These are phyloP conservation scores for Metschnikowia peoriensis DNA, from an alignment of 805 yeast species.

Conservation along the genomic window DNA sequence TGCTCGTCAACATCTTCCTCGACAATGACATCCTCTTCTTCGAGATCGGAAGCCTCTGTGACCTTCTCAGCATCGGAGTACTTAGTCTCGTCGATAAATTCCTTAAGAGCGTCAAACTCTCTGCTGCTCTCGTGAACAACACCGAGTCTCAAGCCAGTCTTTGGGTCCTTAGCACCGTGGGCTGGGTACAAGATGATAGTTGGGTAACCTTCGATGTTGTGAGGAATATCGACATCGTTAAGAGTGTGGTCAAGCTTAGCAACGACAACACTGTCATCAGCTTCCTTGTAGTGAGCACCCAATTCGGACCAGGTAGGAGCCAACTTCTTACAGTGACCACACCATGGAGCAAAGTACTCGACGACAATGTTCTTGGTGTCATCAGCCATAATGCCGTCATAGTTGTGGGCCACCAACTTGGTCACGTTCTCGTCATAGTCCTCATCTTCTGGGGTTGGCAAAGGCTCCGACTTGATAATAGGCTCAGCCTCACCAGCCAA, in stretches of 20 bases:
- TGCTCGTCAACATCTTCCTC: slow-evolving; percentile 25
- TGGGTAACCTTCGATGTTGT: slow-evolving; percentile 84
- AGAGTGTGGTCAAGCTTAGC: slow-evolving; percentile 88
- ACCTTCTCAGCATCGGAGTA: slow-evolving; percentile 33
- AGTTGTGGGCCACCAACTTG: slow-evolving; percentile 81
- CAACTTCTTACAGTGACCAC: slow-evolving; percentile 92
- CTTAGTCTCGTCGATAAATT: slow-evolving; percentile 72
- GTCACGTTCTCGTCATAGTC: slow-evolving; percentile 53
- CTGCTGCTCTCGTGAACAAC: slow-evolving; percentile 68
- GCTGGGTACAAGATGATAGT: slow-evolving; percentile 91
- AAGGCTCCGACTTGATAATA: slow-evolving; percentile 76
- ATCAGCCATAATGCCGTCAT: slow-evolving; percentile 63
- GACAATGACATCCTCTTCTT: slow-evolving; percentile 14
- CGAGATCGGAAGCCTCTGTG: slow-evolving; percentile 20
- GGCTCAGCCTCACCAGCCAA: slow-evolving; percentile 65
- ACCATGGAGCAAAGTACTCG: slow-evolving; percentile 96
- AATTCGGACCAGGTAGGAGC: slow-evolving; percentile 88
- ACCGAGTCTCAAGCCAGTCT: slow-evolving; percentile 48
- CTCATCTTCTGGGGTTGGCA: slow-evolving; percentile 76
- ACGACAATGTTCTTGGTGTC: slow-evolving; percentile 69
- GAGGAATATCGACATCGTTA: slow-evolving; percentile 76
- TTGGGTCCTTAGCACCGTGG: slow-evolving; percentile 41
- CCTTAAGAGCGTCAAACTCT: slow-evolving; percentile 65
- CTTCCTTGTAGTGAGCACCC: slow-evolving; percentile 63
- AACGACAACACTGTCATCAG: slow-evolving; percentile 55